Evolutionary conservation across 2,329 filamentous ascomycete genomes (phyloP).

Genomic region (Botryotinia narcissicola): DNA sequence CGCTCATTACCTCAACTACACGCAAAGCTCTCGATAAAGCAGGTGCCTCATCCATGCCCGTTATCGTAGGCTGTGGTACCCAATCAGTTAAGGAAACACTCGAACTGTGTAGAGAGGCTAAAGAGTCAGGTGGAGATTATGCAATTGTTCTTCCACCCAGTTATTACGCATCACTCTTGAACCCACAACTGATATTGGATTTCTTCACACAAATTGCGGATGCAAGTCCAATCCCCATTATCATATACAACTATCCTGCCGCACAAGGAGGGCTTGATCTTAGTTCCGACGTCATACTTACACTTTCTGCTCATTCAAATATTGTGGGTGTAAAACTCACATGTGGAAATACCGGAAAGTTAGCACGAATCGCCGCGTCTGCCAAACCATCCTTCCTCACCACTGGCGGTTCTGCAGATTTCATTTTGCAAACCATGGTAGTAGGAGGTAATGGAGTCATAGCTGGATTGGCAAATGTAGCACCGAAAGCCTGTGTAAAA

Average conservation of each 20-base stretch:
- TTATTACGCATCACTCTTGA: conserved; percentile 44
- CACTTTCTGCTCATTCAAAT: conserved; percentile 38
- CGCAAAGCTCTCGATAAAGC: conserved; percentile 39
- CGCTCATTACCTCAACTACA: conserved; percentile 41
- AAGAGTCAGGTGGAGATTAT: conserved; percentile 41
- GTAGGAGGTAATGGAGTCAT: conserved; percentile 17
- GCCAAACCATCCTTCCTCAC: conserved; percentile 2
- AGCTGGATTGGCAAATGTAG: conserved; percentile 16
- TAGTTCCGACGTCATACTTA: conserved; percentile 42
- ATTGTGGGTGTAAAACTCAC: conserved; percentile 42
- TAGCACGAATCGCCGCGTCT: conserved; percentile 42
- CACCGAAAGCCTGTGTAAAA: conserved; percentile 50
- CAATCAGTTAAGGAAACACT: conserved; percentile 44
- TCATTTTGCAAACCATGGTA: conserved; percentile 10
- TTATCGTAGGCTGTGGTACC: conserved; percentile 44
- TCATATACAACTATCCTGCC: conserved; percentile 49
- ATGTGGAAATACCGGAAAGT: conserved; percentile 43
- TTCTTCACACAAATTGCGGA: conserved; percentile 51
- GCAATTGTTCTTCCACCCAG: conserved; percentile 42
- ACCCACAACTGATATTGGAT: conserved; percentile 49
- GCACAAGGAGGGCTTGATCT: conserved; percentile 45
- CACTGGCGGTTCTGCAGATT: conserved; percentile 14
- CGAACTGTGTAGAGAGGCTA: conserved; percentile 40
- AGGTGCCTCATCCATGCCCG: conserved; percentile 38
- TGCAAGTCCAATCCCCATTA: conserved; percentile 42